phyloP scores from a whole-genome alignment of 305 asterid species.

The Fraxinus xanthoxyloides region DNA sequence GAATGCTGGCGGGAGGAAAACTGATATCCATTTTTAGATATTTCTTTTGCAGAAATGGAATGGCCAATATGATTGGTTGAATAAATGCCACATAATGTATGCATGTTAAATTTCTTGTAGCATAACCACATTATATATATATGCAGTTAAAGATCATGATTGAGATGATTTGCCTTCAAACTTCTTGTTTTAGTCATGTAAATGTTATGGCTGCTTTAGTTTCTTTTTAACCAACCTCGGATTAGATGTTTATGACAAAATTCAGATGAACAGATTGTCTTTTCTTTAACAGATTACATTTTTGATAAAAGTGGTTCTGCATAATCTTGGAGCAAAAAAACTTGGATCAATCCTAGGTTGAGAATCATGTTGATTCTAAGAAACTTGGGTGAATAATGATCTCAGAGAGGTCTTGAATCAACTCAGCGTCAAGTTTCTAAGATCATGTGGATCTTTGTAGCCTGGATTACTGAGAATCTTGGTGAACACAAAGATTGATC shows the following conservation, averaged over 20 bases:
- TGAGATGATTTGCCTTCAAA: not conserved
- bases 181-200: not conserved
- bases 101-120: not conserved
- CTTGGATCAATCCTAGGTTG: not conserved
- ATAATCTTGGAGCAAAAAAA: not conserved
- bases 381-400: not conserved
- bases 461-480: not conserved
- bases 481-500: no score
- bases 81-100: not conserved
- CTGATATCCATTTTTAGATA: not conserved
- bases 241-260: not conserved
- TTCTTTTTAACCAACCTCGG: not conserved
- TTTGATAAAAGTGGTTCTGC: not conserved
- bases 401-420: not conserved
- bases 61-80: not conserved
- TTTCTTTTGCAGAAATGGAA: not conserved
- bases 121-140: not conserved
- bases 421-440: not conserved
- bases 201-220: not conserved
- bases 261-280: not conserved
- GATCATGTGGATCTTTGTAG: not conserved
- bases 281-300: not conserved
- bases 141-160: not conserved
- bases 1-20: constrained; percentile 2
- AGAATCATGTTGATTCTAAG: not conserved